Conservation (phyloP, 306 rosid genomes). For the Quercus ilex region DNA sequence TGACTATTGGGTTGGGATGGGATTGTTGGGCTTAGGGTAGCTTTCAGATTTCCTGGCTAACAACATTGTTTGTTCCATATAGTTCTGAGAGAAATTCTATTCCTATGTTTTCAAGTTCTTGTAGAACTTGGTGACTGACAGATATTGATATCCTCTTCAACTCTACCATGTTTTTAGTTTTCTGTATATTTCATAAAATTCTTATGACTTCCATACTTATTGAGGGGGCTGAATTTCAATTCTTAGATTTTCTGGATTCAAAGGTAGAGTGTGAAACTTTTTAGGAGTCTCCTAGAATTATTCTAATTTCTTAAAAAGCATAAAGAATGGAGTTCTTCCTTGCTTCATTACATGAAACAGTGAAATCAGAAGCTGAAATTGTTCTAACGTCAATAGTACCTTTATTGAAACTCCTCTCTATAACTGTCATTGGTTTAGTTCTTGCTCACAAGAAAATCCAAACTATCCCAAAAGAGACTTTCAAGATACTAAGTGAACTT, state of each 20-base stretch:
- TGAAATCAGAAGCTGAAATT: constrained; percentile 41
- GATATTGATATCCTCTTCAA: no score
- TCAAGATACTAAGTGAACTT: constrained; percentile 72
- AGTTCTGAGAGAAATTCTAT: no score
- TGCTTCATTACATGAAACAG: neutral
- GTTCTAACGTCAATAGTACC: constrained; percentile 58
- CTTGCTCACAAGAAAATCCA: constrained; percentile 60
- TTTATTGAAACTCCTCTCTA: constrained; percentile 58
- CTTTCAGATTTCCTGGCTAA: no score
- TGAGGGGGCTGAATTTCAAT: neutral
- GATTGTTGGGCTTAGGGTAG: no score
- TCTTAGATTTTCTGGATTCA: neutral
- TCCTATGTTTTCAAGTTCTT: no score
- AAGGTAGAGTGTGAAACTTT: neutral
- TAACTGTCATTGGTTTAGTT: constrained; percentile 57
- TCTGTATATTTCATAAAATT: neutral
- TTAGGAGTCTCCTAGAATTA: neutral
- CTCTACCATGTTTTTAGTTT: no score
- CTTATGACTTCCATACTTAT: neutral
- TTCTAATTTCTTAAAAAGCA: neutral
- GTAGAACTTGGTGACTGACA: no score
- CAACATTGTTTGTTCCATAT: no score
- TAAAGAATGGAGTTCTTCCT: neutral
- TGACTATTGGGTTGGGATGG: no score
- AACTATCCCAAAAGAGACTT: constrained; percentile 67